phyloP scores from a whole-genome alignment of 768 basidiomycete genomes.

The Tubosaeta sp. region DNA sequence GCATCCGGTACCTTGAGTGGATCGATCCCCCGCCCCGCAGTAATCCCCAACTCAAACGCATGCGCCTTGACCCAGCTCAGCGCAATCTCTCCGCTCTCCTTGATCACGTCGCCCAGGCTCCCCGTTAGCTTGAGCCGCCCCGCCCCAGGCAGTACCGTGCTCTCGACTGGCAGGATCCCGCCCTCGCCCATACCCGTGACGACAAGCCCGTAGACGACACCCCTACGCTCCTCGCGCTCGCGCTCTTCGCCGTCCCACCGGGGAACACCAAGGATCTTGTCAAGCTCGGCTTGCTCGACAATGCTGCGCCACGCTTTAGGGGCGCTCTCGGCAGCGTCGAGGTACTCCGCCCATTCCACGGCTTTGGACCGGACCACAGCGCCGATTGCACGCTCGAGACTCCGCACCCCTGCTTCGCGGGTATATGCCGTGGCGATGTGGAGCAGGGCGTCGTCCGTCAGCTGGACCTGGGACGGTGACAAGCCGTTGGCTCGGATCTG shows the following conservation, averaged over 20 bases:
- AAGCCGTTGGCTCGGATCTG: conserved; percentile 80
- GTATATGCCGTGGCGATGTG: conserved; percentile 79
- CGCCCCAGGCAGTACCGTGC: conserved; percentile 68
- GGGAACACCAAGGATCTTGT: conserved; percentile 76
- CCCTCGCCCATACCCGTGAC: conserved; percentile 89
- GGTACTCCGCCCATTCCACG: conserved; percentile 80
- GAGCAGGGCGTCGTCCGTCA: conserved; percentile 68
- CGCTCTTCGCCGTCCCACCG: conserved; percentile 78
- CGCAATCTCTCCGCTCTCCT: conserved; percentile 86
- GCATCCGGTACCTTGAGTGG: conserved; percentile 68
- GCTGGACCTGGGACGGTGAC: conserved; percentile 49
- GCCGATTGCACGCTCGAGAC: conserved; percentile 82
- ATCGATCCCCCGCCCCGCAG: conserved; percentile 62
- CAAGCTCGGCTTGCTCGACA: conserved; percentile 71
- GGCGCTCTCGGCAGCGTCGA: conserved; percentile 26
- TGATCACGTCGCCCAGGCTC: conserved; percentile 85
- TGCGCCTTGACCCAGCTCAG: conserved; percentile 90
- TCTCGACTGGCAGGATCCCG: conserved; percentile 82
- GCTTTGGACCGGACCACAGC: conserved; percentile 89
- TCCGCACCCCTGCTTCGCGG: conserved; percentile 89
- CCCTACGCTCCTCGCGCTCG: conserved; percentile 67
- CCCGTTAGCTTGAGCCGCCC: conserved; percentile 79
- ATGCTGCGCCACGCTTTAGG: conserved; percentile 48
- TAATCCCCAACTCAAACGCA: conserved; percentile 76
- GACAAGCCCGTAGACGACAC: conserved; percentile 81